These are phyloP conservation scores for Coix lacrymajobi DNA, from an alignment of 176 grass and related monocot species.

Conservation along the genomic window DNA sequence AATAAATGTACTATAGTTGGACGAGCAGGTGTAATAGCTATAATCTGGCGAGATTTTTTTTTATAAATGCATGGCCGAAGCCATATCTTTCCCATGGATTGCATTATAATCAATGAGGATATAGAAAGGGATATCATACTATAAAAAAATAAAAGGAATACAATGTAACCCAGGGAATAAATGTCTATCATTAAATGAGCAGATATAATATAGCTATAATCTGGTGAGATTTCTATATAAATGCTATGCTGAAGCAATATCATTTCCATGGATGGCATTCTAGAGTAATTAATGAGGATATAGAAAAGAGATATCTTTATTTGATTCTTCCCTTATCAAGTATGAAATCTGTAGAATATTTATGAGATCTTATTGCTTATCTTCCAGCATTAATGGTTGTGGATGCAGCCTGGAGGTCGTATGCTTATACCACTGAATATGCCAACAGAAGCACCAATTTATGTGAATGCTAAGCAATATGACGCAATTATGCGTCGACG, in stretches of 20 bases:
- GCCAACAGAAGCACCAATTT: slow-evolving; percentile 69
- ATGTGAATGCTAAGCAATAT: slow-evolving; percentile 93
- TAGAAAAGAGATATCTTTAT: neutral
- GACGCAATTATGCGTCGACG: slow-evolving; percentile 81
- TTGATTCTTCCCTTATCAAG: neutral
- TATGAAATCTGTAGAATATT: neutral
- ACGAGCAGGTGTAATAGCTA: neutral
- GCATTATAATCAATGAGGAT: neutral
- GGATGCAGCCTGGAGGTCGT: slow-evolving; percentile 46
- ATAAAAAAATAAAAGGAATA: neutral
- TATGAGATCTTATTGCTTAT: neutral
- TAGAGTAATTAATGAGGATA: neutral
- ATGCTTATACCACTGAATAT: slow-evolving; percentile 74
- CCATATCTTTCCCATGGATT: neutral
- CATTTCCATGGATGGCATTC: neutral
- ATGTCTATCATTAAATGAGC: neutral
- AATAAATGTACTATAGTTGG: neutral
- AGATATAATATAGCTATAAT: neutral
- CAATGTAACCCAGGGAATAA: neutral
- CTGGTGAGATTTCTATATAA: neutral
- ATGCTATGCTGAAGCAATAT: neutral
- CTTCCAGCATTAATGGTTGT: slow-evolving; percentile 23
- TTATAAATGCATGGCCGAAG: neutral
- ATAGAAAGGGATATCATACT: neutral
- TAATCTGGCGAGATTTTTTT: neutral